Percentiles rank a stretch among this genome's conserved stretches.
Evolutionary conservation across 345 rosid genomes (phyloP).

Genomic region (Alliaria petiolata): DNA sequence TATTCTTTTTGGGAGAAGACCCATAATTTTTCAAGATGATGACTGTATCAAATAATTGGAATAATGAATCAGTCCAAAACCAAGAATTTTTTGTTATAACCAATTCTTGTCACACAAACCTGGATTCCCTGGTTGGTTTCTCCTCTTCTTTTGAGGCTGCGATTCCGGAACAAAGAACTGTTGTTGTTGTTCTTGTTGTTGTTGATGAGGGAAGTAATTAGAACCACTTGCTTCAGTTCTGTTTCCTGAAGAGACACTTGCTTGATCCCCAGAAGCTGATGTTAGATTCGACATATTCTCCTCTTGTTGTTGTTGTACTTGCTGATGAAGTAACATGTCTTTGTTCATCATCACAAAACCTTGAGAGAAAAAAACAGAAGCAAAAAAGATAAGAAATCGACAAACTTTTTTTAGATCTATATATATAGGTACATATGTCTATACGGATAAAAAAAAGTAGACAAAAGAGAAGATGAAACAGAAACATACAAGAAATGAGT

Average conservation of each 20-base stretch:
- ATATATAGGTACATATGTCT: neutral
- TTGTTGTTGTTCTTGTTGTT: slow-evolving; percentile 22
- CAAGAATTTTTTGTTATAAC: neutral
- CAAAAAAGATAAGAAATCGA: slow-evolving; percentile 20
- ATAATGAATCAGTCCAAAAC: slow-evolving; percentile 22
- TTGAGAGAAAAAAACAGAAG: neutral
- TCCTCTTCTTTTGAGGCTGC: slow-evolving; percentile 54
- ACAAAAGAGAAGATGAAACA: slow-evolving; percentile 32
- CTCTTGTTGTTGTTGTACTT: slow-evolving; percentile 37
- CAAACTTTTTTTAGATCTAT: slow-evolving; percentile 36
- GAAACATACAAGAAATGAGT: slow-evolving; percentile 27
- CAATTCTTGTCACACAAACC: slow-evolving; percentile 42
- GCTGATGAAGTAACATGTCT: slow-evolving; percentile 47
- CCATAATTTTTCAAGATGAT: slow-evolving; percentile 26
- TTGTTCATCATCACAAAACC: slow-evolving; percentile 41
- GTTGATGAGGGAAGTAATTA: slow-evolving; percentile 27
- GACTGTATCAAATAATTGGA: slow-evolving; percentile 31
- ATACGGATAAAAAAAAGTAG: slow-evolving; percentile 6
- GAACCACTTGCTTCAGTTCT: slow-evolving; percentile 47
- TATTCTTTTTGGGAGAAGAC: slow-evolving; percentile 27
- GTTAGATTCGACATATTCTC: slow-evolving; percentile 93
- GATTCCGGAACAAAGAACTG: slow-evolving; percentile 48
- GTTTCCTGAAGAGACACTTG: slow-evolving; percentile 77
- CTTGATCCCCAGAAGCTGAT: slow-evolving; percentile 66
- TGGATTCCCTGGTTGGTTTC: slow-evolving; percentile 94